phyloP scores from a whole-genome alignment of 495 filamentous ascomycete species.

The Aspergillus campestris region DNA sequence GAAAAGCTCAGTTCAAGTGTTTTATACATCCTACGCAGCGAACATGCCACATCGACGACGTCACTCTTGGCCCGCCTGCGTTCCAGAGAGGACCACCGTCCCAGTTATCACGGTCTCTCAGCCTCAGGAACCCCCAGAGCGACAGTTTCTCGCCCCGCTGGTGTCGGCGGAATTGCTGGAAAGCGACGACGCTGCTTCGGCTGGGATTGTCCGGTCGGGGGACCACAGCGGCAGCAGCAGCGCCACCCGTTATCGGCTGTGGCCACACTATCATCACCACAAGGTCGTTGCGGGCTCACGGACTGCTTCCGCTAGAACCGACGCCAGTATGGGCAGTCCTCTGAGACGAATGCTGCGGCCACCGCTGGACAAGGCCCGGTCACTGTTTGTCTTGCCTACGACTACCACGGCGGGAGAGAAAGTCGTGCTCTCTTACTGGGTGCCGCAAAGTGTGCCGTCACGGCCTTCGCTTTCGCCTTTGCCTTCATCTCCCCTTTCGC shows the following conservation, averaged over 20 bases:
- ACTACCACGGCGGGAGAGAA: constrained; percentile 13
- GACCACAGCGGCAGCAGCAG: neutral
- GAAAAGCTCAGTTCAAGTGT: too few relatives aligned
- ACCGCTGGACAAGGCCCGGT: constrained; percentile 27
- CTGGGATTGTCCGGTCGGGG: constrained; percentile 24
- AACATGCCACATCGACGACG: constrained; percentile 26
- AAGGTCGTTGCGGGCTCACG: constrained; percentile 2
- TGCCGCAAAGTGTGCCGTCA: constrained; percentile 9
- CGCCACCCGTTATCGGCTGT: constrained; percentile 16
- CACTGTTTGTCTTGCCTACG: constrained; percentile 27
- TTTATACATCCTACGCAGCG: neutral
- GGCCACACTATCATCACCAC: neutral
- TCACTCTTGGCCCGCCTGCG: constrained; percentile 36
- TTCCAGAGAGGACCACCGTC: constrained; percentile 11
- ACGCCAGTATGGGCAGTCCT: neutral
- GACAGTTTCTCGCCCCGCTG: constrained; percentile 13
- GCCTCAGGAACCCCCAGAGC: constrained; percentile 9
- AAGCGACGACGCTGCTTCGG: constrained; percentile 24
- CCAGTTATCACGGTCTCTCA: constrained; percentile 8
- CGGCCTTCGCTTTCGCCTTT: constrained; percentile 6
- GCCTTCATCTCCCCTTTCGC: neutral
- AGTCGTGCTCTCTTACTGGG: constrained; percentile 19
- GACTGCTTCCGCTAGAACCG: neutral
- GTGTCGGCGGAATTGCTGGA: constrained; percentile 17
- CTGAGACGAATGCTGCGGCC: constrained; percentile 30